A percentile compares a stretch with the other conserved stretches of the same genome.
These are phyloP conservation scores for Claviceps purpurea DNA, from an alignment of 2,329 filamentous ascomycete species.

Conservation along the genomic window DNA sequence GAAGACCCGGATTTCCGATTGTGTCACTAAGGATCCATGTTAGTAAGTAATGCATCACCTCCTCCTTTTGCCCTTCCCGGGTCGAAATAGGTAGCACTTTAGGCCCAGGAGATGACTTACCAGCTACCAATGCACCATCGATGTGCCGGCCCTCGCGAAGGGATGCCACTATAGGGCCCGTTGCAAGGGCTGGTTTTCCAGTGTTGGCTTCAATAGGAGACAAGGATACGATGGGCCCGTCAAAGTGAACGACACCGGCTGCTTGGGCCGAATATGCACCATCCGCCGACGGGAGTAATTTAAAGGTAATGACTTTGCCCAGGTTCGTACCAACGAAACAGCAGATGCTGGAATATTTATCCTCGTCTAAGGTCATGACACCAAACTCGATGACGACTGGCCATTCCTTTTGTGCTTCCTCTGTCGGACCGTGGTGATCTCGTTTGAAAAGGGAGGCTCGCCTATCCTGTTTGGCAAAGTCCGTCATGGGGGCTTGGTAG, in stretches of 20 bases:
- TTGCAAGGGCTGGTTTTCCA: slow-evolving; percentile 63
- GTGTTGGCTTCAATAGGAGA: slow-evolving; percentile 67
- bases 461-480: slow-evolving; percentile 67
- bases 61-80: no score
- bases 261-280: slow-evolving; percentile 56
- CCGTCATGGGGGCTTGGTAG: slow-evolving; percentile 56
- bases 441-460: slow-evolving; percentile 54
- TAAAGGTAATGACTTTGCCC: slow-evolving; percentile 80
- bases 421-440: slow-evolving; percentile 14
- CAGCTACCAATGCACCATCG: slow-evolving; percentile 68
- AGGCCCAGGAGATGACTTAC: slow-evolving; percentile 24
- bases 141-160: slow-evolving; percentile 62
- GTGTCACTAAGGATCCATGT: slow-evolving; percentile 31
- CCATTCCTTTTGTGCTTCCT: slow-evolving; percentile 49
- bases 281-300: slow-evolving; percentile 64
- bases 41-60: neutral
- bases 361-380: slow-evolving; percentile 85
- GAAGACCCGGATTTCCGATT: slow-evolving; percentile 75
- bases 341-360: slow-evolving; percentile 86
- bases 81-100: no score
- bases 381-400: slow-evolving; percentile 78
- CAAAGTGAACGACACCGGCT: slow-evolving; percentile 52
- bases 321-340: slow-evolving; percentile 82
- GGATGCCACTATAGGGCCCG: slow-evolving; percentile 59
- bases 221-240: slow-evolving; percentile 61